Evolutionary conservation across 176 grass and related monocot species (phyloP).

Genomic region (Hordeum marinum): DNA sequence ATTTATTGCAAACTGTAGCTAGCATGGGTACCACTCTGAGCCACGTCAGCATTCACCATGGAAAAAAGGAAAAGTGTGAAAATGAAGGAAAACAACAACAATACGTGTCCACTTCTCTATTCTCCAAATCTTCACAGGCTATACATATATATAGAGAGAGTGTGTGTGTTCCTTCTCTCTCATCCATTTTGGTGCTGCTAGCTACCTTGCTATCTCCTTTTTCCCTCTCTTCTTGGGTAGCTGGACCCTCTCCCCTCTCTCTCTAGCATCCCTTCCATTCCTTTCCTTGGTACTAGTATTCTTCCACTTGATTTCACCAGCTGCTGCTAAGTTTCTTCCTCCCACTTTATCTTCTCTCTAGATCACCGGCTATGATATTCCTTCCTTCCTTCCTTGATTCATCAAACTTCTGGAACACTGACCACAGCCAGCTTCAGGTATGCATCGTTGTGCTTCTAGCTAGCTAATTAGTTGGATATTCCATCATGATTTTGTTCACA

Average conservation of each 20-base stretch:
- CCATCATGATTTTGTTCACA: background rate
- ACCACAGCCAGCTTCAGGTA: conserved; percentile 36
- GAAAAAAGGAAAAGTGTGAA: no score
- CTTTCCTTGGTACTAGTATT: background rate
- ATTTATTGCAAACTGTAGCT: no score
- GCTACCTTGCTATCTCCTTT: background rate
- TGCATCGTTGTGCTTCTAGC: background rate
- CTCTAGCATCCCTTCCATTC: background rate
- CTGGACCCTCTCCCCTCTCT: background rate
- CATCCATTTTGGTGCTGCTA: background rate
- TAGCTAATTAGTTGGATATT: background rate
- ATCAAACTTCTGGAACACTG: conserved; percentile 33
- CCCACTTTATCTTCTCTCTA: background rate
- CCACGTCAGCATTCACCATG: no score
- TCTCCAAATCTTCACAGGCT: conserved; percentile 3
- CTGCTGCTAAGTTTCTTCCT: background rate
- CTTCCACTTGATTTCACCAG: no score
- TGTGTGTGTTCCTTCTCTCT: background rate
- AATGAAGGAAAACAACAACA: no score
- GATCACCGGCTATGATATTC: conserved; percentile 37
- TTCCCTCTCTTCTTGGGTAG: background rate
- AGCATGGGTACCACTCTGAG: background rate
- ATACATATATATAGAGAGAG: background rate
- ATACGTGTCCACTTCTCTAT: background rate
- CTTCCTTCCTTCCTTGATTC: conserved; percentile 37